phyloP scores from a whole-genome alignment of 441 rosid species.

The Mallotus repandus region DNA sequence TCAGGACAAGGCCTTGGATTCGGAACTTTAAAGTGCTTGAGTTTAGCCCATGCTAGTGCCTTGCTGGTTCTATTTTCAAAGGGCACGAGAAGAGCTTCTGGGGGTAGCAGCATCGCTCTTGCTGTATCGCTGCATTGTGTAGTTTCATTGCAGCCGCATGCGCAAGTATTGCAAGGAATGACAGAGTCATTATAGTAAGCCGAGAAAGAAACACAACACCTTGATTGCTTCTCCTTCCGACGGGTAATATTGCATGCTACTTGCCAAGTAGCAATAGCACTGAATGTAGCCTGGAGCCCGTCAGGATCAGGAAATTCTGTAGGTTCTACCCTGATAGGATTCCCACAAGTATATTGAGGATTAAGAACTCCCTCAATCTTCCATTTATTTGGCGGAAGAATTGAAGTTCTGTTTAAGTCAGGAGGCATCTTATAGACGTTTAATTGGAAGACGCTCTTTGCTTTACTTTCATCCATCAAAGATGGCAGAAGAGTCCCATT shows the following conservation, averaged over 20 bases:
- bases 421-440: constrained; percentile 80
- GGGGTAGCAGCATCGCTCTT: constrained; percentile 58
- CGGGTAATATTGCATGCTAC: constrained; percentile 67
- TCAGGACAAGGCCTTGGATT: constrained; percentile 80
- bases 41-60: constrained; percentile 71
- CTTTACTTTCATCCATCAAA: constrained; percentile 55
- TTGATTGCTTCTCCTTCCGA: constrained; percentile 51
- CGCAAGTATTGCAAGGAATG: constrained; percentile 82
- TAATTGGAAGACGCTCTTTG: constrained; percentile 66
- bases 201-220: constrained; percentile 86
- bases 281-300: constrained; percentile 54
- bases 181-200: constrained; percentile 79
- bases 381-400: constrained; percentile 76
- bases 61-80: constrained; percentile 60
- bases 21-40: constrained; percentile 44
- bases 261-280: constrained; percentile 79
- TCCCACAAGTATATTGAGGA: constrained; percentile 64
- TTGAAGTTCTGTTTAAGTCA: constrained; percentile 55
- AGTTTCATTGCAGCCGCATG: constrained; percentile 66
- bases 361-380: constrained; percentile 58
- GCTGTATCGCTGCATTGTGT: constrained; percentile 44
- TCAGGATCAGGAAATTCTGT: constrained; percentile 64
- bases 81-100: constrained; percentile 72
- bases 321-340: constrained; percentile 66
- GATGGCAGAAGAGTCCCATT: constrained; percentile 66